Evolutionary conservation across 1,284 basidiomycete species (phyloP), one percentile per base, ranked within the genome.

Genomic region (Cutaneotrichosporon sp.): DNA sequence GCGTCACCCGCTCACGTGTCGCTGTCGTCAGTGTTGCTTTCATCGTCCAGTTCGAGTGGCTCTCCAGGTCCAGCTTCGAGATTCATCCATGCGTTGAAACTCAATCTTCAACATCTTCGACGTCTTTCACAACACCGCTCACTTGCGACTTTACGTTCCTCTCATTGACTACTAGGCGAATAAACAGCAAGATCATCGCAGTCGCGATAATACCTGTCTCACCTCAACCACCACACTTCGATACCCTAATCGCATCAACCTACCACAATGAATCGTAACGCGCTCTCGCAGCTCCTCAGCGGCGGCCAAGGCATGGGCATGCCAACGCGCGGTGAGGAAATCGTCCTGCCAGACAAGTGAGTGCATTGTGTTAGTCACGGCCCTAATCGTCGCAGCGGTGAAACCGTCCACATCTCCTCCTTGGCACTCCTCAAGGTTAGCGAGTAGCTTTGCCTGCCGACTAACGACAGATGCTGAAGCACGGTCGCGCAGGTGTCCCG

Each of bases 401-500:
- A 54, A 78, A 90, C 91, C 61, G 91, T 97, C 57, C 90, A 96
- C 75, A 97, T 97, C 66, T 94, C 91, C 16, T 91, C 90, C 9
- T 78, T 97, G 3, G 93, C 92, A 17, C 79, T 97, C 14, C 79
- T 97, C 51, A 97, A 97, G 83, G 91, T 88, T 41, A 42, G 17
- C 17, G 19, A 3, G 17, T 11, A 16, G 51, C 4, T 16, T 19
- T 31, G 29, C 10, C 3, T 3, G 8, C 7, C 27, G 22, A 19
- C 42, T 45, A 19, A 22, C 38, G n/a, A 11, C 42, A 97, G 91
- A 99, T 99, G 96, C 80, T 99, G 62, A 99, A 99, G 77, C 96
- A 99, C 71, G 96, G 96, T 17, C 85, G 96, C 50, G 94, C 96
- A 26, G 96, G 96, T 63, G 96, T 98, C 32, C 96, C 96, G 11